Conservation (phyloP, 2,329 filamentous ascomycete species). For the Exophiala bonariae region DNA sequence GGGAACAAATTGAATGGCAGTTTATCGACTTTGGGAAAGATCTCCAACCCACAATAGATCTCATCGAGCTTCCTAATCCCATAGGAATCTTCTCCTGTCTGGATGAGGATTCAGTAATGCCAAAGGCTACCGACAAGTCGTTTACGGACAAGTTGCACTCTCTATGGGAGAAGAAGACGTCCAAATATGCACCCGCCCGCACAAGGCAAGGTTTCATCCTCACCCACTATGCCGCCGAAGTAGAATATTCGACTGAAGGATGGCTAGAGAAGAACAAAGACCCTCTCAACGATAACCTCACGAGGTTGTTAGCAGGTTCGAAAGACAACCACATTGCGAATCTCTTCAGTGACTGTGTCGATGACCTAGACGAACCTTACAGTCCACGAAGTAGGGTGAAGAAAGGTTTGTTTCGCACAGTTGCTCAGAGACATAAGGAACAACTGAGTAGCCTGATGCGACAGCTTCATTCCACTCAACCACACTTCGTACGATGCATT, state of each 20-base stretch:
- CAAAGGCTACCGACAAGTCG: conserved; percentile 92
- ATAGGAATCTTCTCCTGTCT: conserved; percentile 99
- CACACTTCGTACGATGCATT: conserved; percentile 97
- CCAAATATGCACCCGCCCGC: conserved; percentile 86
- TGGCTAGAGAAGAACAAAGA: conserved; percentile 99
- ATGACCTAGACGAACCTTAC: conserved; percentile 71
- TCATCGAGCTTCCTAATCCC: conserved; percentile 93
- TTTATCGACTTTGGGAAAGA: conserved; percentile 99
- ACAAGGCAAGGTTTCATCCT: conserved; percentile 91
- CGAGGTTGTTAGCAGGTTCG: conserved; percentile 79
- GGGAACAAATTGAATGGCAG: conserved; percentile 98
- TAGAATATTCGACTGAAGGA: conserved; percentile 91
- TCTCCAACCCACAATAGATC: conserved; percentile 92
- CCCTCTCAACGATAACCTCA: conserved; percentile 95
- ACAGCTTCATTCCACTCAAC: conserved; percentile 92
- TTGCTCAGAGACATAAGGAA: conserved; percentile 95
- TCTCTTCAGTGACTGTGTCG: conserved; percentile 85
- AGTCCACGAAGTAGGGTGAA: conserved; percentile 80
- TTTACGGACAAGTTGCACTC: conserved; percentile 98
- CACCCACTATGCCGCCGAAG: conserved; percentile 95
- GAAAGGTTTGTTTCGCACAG: conserved; percentile 94
- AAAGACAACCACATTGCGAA: conserved; percentile 78
- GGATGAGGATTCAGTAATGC: conserved; percentile 98
- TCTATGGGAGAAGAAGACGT: conserved; percentile 93
- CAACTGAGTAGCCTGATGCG: conserved; percentile 95